Conservation (phyloP, 208 protist genomes). For the Trypanosoma lewisi region DNA sequence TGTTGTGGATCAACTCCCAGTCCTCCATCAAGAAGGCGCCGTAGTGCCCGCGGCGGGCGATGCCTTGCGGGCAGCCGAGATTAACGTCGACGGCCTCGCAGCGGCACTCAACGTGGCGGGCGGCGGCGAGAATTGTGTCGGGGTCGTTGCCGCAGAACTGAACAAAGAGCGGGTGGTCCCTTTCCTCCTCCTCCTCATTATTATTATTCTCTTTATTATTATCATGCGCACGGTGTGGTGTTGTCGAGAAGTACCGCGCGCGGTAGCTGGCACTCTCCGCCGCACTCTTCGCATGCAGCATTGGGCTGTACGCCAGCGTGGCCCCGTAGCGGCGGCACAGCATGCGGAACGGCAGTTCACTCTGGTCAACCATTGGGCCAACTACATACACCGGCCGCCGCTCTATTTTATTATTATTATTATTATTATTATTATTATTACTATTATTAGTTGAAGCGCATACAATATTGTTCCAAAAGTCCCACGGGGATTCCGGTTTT, state of each 20-base stretch:
- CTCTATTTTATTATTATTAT: neutral
- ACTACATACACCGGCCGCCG: constrained; percentile 58
- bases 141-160: constrained; percentile 85
- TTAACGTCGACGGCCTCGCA: constrained; percentile 91
- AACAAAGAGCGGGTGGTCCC: constrained; percentile 81
- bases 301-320: constrained; percentile 85
- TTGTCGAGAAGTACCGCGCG: constrained; percentile 50
- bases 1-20: constrained; percentile 75
- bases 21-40: constrained; percentile 92
- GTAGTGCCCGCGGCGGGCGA: constrained; percentile 90
- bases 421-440: neutral
- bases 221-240: constrained; percentile 23
- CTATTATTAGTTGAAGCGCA: constrained; percentile 6
- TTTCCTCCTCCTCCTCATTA: constrained; percentile 37
- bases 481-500: constrained; percentile 48
- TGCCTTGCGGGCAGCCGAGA: constrained; percentile 92
- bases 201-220: constrained; percentile 17
- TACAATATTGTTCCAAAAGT: constrained; percentile 66
- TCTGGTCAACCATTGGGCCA: constrained; percentile 93
- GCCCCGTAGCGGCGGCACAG: constrained; percentile 83
- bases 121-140: constrained; percentile 62
- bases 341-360: constrained; percentile 89
- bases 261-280: constrained; percentile 55
- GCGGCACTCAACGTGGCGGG: constrained; percentile 51
- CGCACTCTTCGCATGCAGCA: constrained; percentile 83